Conservation (phyloP, 139 green algal genomes). For the Chlorella sp. region DNA sequence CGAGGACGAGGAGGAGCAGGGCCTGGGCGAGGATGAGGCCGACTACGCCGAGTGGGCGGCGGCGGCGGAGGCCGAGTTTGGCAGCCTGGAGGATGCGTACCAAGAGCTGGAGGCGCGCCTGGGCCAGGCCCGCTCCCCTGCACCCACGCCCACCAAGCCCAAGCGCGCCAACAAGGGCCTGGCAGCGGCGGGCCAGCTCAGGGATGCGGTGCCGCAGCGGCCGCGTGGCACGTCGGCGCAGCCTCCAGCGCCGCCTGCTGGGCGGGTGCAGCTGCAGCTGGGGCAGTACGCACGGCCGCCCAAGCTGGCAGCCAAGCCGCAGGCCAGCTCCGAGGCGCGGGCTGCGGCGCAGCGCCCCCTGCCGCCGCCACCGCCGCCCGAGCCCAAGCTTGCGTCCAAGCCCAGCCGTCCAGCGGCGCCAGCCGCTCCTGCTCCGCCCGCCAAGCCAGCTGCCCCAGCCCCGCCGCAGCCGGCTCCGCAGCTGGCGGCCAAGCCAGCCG, state of each 20-base stretch:
- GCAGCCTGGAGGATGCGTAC: neutral
- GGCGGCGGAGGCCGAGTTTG: no score
- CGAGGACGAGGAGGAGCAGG: neutral
- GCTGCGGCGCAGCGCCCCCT: neutral
- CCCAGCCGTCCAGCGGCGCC: neutral
- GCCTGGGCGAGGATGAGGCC: neutral
- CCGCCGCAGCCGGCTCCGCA: neutral
- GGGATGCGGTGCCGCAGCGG: neutral
- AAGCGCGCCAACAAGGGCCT: neutral
- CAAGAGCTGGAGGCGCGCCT: neutral
- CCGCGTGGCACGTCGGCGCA: neutral
- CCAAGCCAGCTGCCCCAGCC: neutral
- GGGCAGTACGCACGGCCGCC: neutral
- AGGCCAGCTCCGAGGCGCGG: neutral
- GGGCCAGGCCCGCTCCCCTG: neutral
- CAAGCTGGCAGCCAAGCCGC: neutral
- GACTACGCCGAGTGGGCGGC: neutral
- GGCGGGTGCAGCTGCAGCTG: neutral
- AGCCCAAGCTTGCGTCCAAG: neutral
- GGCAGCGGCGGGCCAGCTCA: neutral
- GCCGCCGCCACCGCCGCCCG: neutral
- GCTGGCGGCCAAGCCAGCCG: constrained; percentile 12
- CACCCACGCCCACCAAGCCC: neutral
- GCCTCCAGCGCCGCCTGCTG: neutral
- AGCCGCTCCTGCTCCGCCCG: neutral